Evolutionary conservation across 23 red algal genomes (phyloP), one percentile per base, ranked within the genome.

Genomic region (Porphyridium purpureum): DNA sequence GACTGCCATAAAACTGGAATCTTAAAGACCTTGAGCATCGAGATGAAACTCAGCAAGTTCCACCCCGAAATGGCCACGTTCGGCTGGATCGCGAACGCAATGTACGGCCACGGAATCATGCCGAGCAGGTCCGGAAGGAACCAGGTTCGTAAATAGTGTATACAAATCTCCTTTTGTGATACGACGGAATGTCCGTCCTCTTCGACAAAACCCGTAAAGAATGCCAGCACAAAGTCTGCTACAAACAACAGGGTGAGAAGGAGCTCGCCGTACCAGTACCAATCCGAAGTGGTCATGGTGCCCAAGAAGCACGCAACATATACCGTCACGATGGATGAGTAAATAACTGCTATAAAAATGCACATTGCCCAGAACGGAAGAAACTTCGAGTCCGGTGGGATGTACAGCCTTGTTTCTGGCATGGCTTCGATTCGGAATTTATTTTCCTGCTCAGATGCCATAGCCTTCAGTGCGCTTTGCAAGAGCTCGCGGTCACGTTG

Each of bases 181-280:
- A 47, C 54, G 14, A 55, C 47, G 25, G 27, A 17, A 4, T 29
- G 8, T 14, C 61, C 52, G 59, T 66, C 33, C 15, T 28, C 7
- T 50, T 53, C 27, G 21, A 67, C 27, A 24, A 54, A 65, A 8
- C 60, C 60, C 7, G 53, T 51, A 50, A 82, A 68, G 36, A 82
- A 82, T 2, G 29, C 44, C 1, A 82, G 64, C 20, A 82, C 24
- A 41, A 82, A 52, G 20, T 82, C 76, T 1, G 32, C 27, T 7
- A 33, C 27, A 53, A 70, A 82, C 47, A 49, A 1, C 5, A 62
- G 3, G 36, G 70, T 66, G 29, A 82, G 27, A 4, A 72, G 33
- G 5, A 64, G 52, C 51, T 82, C 76, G 25, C 55, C 50, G 54
- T 55, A 82, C 21, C 70, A 82, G 34, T 47, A 82, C n/a, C n/a